A percentile compares a stretch with the other conserved stretches of the same genome.
Evolutionary conservation across 2,329 filamentous ascomycete genomes (phyloP).

Genomic region (Plectosphaerella plurivora): DNA sequence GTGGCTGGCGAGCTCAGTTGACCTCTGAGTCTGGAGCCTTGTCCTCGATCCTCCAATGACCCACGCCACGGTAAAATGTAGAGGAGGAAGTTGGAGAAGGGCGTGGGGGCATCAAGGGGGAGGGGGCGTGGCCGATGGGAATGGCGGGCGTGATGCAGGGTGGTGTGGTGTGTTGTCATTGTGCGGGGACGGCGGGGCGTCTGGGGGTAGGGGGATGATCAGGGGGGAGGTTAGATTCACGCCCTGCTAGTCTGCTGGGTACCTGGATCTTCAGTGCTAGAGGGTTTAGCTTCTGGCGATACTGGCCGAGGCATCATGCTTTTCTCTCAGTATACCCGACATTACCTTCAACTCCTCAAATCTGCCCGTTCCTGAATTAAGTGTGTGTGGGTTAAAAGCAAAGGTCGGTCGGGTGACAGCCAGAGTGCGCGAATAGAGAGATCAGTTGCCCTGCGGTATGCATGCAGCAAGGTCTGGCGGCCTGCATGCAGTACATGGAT

Average conservation of each 20-base stretch:
- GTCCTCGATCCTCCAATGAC: neutral
- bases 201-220: neutral
- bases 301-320: no score
- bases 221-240: neutral
- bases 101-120: no score
- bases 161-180: neutral
- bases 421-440: neutral
- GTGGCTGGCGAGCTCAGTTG: neutral
- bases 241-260: no score
- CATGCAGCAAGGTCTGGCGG: neutral
- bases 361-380: no score
- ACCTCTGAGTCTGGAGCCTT: neutral
- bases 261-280: no score
- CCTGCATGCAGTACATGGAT: neutral
- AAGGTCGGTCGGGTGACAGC: neutral
- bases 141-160: no score
- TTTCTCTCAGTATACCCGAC: no score
- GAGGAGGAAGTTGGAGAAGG: neutral
- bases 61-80: neutral
- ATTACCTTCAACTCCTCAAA: no score
- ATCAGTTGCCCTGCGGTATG: neutral
- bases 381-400: no score
- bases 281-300: no score
- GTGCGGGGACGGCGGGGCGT: neutral
- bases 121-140: no score